A percentile compares a stretch with the other conserved stretches of the same genome.
phyloP scores from a whole-genome alignment of 1,284 basidiomycete species.

The Malassezia cuniculi region DNA sequence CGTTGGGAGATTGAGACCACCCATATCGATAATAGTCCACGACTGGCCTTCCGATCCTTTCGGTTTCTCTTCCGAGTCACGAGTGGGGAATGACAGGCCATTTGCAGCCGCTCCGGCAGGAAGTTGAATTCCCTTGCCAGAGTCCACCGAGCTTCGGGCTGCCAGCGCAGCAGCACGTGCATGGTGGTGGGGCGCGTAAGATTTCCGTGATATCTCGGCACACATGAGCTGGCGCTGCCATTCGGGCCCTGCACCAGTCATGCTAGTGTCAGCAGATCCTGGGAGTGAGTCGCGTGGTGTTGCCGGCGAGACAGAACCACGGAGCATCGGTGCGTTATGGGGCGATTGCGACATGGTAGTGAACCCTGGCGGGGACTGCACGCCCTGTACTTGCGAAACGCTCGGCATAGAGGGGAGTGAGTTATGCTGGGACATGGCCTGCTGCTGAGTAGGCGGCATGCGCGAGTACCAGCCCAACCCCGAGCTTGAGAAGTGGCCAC shows the following conservation, averaged over 20 bases:
- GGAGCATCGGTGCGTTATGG: too few species aligned
- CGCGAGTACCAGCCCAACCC: conserved; percentile 10
- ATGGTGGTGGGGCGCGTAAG: conserved; percentile 51
- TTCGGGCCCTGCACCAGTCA: too few species aligned
- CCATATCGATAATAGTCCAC: conserved; percentile 92
- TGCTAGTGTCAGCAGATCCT: too few species aligned
- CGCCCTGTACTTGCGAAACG: too few species aligned
- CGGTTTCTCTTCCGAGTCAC: not conserved
- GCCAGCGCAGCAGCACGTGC: conserved; percentile 52
- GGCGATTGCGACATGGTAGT: too few species aligned
- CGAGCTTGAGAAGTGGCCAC: not conserved
- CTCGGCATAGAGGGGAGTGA: too few species aligned
- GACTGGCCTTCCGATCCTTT: conserved; percentile 19
- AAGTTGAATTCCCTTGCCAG: conserved; percentile 43
- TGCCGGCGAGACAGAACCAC: conserved; percentile 15
- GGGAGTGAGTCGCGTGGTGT: conserved; percentile 23
- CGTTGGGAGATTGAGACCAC: conserved; percentile 83
- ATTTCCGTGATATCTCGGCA: conserved; percentile 48
- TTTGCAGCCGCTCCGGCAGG: conserved; percentile 43
- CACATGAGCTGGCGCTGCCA: conserved; percentile 39
- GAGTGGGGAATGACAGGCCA: conserved; percentile 37
- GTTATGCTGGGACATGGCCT: too few species aligned
- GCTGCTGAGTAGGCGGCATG: not conserved
- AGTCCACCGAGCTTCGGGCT: conserved; percentile 48
- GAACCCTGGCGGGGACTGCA: too few species aligned